Evolutionary conservation across 768 basidiomycete genomes (phyloP), one percentile per base, ranked within the genome.

Genomic region (Rhizopogon vulgaris): DNA sequence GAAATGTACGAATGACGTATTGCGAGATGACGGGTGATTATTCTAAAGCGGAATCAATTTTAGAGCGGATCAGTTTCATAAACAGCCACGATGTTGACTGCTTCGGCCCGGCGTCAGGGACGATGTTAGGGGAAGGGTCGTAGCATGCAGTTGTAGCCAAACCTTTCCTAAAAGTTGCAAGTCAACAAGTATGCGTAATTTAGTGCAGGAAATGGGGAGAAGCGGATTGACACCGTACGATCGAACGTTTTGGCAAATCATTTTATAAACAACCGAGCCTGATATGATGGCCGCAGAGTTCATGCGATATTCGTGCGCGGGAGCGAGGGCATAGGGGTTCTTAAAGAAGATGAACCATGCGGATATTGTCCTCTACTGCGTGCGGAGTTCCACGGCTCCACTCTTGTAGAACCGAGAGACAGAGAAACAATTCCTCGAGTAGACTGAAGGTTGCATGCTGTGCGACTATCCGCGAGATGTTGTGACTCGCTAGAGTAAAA

Each of bases 371-470:
- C 50, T 34, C 30, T 38, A n/a, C 30, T 27, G 27, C 45, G 6
- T 43, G 48, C 57, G 62, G 58, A 58, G 56, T 40, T 63, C 63
- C 65, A 65, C 58, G 65, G 58, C 46, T 48, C 49, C 28, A 2
- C 42, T 36, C 24, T 14, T 40, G 15, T 42, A 4, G 28, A 6
- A 43, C n/a, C n/a, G n/a, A 28, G 28, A 3, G 6, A 11, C 3
- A 17, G 6, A 2, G 27, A 10, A 42, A 25, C 6, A 28, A 8
- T 10, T n/a, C 15, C 15, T 15, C 3, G 7, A 15, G 36, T 10
- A 10, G 28, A 8, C 7, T 17, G 17, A 30, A 12, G 30, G 18
- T 17, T 43, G 27, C 42, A 17, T 22, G 18, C 18, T 11, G 9
- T 34, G 14, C 43, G 30, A 22, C 18, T 0, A 46, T 24, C 30